Percentiles rank a stretch among this genome's conserved stretches.
Evolutionary conservation across 495 filamentous ascomycete genomes (phyloP).

Genomic region (Penicillium daleae): DNA sequence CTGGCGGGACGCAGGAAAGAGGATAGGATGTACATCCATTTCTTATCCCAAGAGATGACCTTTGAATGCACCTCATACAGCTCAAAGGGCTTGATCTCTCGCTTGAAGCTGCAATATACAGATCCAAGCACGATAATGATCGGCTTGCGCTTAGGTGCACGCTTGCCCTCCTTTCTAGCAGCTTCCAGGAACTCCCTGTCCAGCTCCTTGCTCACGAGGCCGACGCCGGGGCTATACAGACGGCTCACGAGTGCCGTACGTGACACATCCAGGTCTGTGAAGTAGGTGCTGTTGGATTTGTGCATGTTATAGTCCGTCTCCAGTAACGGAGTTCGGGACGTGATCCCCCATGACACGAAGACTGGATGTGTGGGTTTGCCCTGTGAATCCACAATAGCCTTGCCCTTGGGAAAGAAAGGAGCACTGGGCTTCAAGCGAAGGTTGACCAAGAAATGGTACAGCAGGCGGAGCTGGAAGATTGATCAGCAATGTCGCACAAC

Average conservation of each 20-base stretch:
- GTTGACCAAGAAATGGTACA: constrained; percentile 55
- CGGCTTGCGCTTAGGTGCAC: constrained; percentile 42
- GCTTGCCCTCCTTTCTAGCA: constrained; percentile 45
- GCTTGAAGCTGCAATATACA: constrained; percentile 66
- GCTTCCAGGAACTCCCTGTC: constrained; percentile 44
- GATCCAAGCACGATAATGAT: constrained; percentile 64
- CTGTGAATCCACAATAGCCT: constrained; percentile 32
- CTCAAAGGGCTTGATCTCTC: constrained; percentile 69
- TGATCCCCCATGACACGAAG: constrained; percentile 58
- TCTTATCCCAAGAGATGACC: constrained; percentile 74
- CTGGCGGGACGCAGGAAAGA: constrained; percentile 66
- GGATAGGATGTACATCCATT: constrained; percentile 79
- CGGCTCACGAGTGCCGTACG: constrained; percentile 65
- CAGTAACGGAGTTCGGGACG: constrained; percentile 54
- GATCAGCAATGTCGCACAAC: constrained; percentile 23
- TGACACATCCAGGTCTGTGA: constrained; percentile 71
- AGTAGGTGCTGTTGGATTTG: constrained; percentile 78
- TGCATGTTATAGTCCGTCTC: constrained; percentile 73
- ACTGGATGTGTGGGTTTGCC: constrained; percentile 50
- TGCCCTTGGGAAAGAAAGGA: constrained; percentile 42
- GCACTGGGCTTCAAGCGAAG: constrained; percentile 49
- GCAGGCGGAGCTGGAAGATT: constrained; percentile 47
- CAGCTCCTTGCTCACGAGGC: constrained; percentile 50
- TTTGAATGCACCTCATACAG: constrained; percentile 69
- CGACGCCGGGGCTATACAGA: constrained; percentile 61